These are phyloP conservation scores for Acer campestre DNA, from an alignment of 345 rosid genomes.

Conservation along the genomic window DNA sequence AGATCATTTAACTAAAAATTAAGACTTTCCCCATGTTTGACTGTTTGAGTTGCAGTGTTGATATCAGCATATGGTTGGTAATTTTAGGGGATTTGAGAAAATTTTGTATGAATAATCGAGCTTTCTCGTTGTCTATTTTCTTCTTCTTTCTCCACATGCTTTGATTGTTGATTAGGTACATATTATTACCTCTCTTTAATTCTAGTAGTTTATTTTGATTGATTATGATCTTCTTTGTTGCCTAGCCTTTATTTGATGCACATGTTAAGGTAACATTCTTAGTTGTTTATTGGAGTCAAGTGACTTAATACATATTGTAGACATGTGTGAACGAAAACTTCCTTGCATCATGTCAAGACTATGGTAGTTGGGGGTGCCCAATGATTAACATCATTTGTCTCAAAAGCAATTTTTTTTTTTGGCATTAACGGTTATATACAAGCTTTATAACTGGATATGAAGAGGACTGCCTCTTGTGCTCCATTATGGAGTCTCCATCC, in stretches of 20 bases:
- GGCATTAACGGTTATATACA: neutral
- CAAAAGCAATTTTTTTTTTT: neutral
- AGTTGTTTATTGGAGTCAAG: neutral
- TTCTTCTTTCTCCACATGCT: neutral
- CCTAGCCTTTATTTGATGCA: too few relatives aligned
- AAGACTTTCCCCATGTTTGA: neutral
- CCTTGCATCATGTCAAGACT: neutral
- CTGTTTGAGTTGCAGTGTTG: neutral
- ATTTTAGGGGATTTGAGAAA: neutral
- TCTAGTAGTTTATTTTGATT: neutral
- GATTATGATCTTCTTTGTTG: neutral
- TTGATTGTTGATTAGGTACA: constrained; percentile 1
- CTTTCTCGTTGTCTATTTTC: neutral
- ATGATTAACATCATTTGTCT: neutral
- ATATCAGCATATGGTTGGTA: neutral
- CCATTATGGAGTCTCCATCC: neutral
- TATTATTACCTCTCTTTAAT: neutral
- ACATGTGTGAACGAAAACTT: neutral
- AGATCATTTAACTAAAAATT: neutral
- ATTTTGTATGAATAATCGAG: neutral
- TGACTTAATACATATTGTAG: neutral
- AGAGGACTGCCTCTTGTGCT: neutral
- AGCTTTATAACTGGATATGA: constrained; percentile 1
- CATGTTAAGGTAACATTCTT: neutral
- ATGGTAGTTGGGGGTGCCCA: neutral